Conservation (phyloP, 1,139 yeast genomes). For the Yamadazyma buinensis region DNA sequence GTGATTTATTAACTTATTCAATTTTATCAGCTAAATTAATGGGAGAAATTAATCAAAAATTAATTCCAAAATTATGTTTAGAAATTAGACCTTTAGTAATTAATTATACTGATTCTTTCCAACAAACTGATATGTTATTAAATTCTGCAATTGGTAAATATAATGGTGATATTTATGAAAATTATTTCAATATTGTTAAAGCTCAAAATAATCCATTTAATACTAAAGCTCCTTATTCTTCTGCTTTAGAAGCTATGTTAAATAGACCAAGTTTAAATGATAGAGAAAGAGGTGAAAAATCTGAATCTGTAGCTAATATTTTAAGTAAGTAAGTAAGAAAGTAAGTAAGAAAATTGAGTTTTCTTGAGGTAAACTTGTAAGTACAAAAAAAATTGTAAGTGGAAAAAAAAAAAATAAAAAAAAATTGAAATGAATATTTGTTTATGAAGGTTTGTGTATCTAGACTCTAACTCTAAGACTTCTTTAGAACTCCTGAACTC, state of each 20-base stretch:
- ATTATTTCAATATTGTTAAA: constrained; percentile 58
- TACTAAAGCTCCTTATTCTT: constrained; percentile 61
- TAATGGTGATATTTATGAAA: constrained; percentile 83
- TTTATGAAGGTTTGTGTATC: too few species aligned
- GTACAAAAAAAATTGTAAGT: too few species aligned
- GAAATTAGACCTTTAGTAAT: constrained; percentile 68
- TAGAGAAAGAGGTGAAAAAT: constrained; percentile 48
- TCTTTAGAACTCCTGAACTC: too few species aligned
- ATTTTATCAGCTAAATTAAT: constrained; percentile 48
- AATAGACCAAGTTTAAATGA: constrained; percentile 45
- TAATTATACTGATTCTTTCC: constrained; percentile 86
- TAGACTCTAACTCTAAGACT: too few species aligned
- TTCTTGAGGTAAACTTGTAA: too few species aligned
- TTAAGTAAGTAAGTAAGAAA: constrained; percentile 18
- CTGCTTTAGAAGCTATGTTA: constrained; percentile 48
- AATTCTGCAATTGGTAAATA: constrained; percentile 83
- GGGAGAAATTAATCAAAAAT: constrained; percentile 41
- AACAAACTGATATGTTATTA: constrained; percentile 77
- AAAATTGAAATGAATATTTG: too few species aligned
- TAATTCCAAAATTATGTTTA: constrained; percentile 41
- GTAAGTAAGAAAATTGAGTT: too few species aligned
- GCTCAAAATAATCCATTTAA: constrained; percentile 49
- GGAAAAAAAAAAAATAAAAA: too few species aligned
- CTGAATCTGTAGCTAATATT: constrained; percentile 36
- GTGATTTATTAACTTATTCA: constrained; percentile 67